Conservation (phyloP, 2,329 filamentous ascomycete species). For the Fusarium torulosum region DNA sequence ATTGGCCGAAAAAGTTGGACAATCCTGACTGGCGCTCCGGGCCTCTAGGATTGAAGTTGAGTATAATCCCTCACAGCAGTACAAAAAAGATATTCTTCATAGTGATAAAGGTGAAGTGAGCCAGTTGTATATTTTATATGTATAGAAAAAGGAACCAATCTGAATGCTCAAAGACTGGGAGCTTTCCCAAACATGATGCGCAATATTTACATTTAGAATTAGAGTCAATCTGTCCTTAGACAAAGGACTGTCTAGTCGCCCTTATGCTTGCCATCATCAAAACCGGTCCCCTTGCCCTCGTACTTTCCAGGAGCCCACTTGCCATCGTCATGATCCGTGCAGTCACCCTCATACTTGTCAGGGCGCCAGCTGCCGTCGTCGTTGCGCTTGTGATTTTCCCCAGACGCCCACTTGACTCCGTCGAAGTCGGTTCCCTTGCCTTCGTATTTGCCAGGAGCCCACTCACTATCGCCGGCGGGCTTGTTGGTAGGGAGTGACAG, state of each 20-base stretch:
- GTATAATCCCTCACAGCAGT: not conserved
- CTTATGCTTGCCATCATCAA: not conserved
- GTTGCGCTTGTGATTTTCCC: not conserved
- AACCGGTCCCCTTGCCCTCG: not conserved
- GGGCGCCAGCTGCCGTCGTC: not conserved
- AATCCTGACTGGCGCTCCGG: no score
- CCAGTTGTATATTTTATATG: not conserved
- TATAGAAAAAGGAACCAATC: not conserved
- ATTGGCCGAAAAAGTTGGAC: no score
- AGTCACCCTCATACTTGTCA: constrained; percentile 6
- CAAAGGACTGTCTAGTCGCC: not conserved
- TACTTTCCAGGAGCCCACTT: not conserved
- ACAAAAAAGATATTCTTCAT: not conserved
- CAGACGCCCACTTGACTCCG: not conserved
- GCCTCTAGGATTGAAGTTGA: not conserved
- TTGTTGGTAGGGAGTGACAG: not conserved
- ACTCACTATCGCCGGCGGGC: not conserved
- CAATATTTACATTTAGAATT: not conserved
- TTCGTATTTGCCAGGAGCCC: not conserved
- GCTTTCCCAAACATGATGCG: not conserved
- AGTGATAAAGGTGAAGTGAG: not conserved
- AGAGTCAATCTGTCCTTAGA: not conserved
- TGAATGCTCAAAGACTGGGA: not conserved
- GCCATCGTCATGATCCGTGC: not conserved
- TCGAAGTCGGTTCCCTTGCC: not conserved